These are phyloP conservation scores for Rosa hybrid DNA, from an alignment of 331 rosid genomes.

Conservation along the genomic window DNA sequence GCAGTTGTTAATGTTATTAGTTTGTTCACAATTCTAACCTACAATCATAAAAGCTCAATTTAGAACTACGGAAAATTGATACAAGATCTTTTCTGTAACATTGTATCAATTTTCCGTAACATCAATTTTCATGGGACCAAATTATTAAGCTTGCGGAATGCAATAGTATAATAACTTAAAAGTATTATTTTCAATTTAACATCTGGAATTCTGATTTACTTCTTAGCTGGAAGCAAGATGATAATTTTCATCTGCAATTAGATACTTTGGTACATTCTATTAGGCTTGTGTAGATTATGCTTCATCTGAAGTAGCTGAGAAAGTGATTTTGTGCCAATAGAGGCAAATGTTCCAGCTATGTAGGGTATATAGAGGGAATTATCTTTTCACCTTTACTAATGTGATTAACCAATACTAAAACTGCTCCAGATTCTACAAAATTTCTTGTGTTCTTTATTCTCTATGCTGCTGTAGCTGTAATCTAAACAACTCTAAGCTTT, in stretches of 20 bases:
- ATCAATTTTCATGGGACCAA: too few relatives aligned
- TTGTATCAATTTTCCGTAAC: too few relatives aligned
- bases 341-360: background rate
- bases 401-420: background rate
- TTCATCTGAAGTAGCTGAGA: background rate
- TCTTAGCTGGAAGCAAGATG: background rate
- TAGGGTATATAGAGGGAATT: background rate
- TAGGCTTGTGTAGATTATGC: background rate
- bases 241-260: background rate
- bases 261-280: background rate
- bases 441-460: background rate
- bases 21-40: too few relatives aligned
- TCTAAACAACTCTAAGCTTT: conserved; percentile 22
- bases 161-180: too few relatives aligned
- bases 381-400: background rate
- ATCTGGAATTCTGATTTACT: background rate
- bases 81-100: too few relatives aligned
- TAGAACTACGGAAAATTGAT: too few relatives aligned
- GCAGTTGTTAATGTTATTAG: too few relatives aligned
- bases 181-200: too few relatives aligned
- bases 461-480: background rate
- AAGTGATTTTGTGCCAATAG: background rate
- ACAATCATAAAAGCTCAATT: too few relatives aligned
- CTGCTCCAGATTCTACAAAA: background rate
- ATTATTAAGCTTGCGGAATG: too few relatives aligned